Evolutionary conservation across 2,329 filamentous ascomycete genomes (phyloP), one percentile per base, ranked within the genome.

Genomic region (Pseudogymnoascus sp.): DNA sequence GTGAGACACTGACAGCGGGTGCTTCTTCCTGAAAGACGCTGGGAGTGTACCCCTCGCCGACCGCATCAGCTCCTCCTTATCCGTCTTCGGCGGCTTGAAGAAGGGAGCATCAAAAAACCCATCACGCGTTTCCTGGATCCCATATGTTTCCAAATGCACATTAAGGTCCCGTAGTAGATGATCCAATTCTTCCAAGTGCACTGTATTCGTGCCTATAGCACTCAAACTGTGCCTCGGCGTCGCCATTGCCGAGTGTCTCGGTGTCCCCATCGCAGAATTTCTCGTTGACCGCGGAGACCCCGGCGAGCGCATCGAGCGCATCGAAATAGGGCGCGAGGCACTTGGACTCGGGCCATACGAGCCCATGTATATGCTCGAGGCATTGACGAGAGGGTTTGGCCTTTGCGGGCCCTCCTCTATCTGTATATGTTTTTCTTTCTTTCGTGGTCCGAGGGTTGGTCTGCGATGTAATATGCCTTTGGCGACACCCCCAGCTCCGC

Each of bases 31-130:
- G 63, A 83, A 80, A 5, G 74, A 74, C 31, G 71, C 72, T 0
- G 81, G 81, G 11, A 84, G 73, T 21, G 79, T 81, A 11, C 72
- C 68, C 64, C 77, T 74, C 5, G 78, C 77, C 38, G 76, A 72
- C 62, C 73, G 72, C 66, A 76, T 70, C 14, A 82, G 71, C 12
- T 78, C 73, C 2, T 77, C 71, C 11, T 70, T 68, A 61, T 78
- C 71, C 11, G 75, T 62, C 2, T 75, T 69, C 3, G 75, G 70
- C 0, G 78, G 76, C 49, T 77, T 77, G n/a, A 71, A 71, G 62
- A 78, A 78, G 1, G 73, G 69, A 4, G 74, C 75, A 69, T 78
- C 76, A 62, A 78, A 78, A 64, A 78, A 78, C 2, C 76, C 76
- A 70, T 78, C 76, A 62, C 76, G 71, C 28, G 73, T 65, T 64